Evolutionary conservation across 306 rosid genomes (phyloP), one percentile per base, ranked within the genome.

Genomic region (Trifolium subterraneum): DNA sequence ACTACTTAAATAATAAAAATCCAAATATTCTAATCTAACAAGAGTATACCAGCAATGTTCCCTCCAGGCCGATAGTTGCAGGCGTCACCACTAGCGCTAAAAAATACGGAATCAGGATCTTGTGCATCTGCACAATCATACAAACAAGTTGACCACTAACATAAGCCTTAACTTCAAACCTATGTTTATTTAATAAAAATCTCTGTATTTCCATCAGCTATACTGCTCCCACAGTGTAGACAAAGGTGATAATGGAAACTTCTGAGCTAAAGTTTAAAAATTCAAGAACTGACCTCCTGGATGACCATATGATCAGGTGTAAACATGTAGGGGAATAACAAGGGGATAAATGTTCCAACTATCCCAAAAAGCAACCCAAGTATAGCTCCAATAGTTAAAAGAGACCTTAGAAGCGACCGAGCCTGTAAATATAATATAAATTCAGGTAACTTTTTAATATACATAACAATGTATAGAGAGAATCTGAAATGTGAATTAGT

Each of bases 41-140:
- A 15, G 71, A 75, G 68, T 80, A 29, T 85, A 92, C 98, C 98
- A 92, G 87, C 81, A 90, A 74, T 36, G 96, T 88, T 67, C 98
- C 98, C 81, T 92, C 98, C 19, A 92, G 87, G 87, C 96, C 36
- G 83, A 59, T 84, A 68, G 92, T 82, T 8, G 93, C 72, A 55
- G 96, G 96, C 1, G 93, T 92, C 70, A 87, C 88, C 73, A 73
- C 81, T 62, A 92, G 51, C 19, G 90, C 92, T 75, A 92, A 50
- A 41, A 90, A 87, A 82, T 59, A 92, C 45, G 98, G 98, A 72
- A 87, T 78, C 76, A 92, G 75, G 52, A 88, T 88, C 51, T 31
- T 87, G 65, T 90, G 92, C 92, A 90, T 92, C 96, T 92, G 96
- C 80, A 83, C 7, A 66, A 52, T 71, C 45, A 61, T 45, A 31